Conservation (phyloP, 805 yeast genomes). For the Suhomyces sp. region DNA sequence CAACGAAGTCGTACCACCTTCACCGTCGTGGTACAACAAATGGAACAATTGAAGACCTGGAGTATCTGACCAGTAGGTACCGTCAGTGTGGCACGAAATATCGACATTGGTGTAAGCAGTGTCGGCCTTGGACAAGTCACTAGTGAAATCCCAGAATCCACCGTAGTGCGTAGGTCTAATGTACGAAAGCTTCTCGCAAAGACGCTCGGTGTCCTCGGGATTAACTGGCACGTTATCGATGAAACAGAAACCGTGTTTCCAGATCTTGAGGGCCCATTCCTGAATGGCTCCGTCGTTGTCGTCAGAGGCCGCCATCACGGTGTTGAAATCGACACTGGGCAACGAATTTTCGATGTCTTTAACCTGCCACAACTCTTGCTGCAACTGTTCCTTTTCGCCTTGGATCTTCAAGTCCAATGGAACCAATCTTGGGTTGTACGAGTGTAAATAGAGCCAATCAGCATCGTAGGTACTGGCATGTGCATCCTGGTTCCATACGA, state of each 20-base stretch:
- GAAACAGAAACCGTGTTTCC: constrained; percentile 59
- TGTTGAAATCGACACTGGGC: constrained; percentile 49
- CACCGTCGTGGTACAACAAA: constrained; percentile 58
- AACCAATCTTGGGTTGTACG: constrained; percentile 51
- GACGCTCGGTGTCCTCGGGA: constrained; percentile 55
- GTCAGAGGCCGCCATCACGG: constrained; percentile 38
- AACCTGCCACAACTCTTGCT: constrained; percentile 44
- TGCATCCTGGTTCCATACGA: constrained; percentile 38
- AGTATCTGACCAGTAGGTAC: constrained; percentile 71
- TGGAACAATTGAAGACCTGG: constrained; percentile 73
- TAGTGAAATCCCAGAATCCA: constrained; percentile 78
- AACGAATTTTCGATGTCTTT: constrained; percentile 34
- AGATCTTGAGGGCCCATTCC: constrained; percentile 54
- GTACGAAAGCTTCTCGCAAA: constrained; percentile 56
- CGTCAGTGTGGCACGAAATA: constrained; percentile 66
- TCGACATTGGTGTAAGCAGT: constrained; percentile 71
- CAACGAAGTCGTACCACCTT: constrained; percentile 65
- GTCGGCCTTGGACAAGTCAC: constrained; percentile 63
- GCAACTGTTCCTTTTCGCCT: constrained; percentile 28
- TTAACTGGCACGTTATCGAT: constrained; percentile 59
- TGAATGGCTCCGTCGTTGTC: constrained; percentile 40
- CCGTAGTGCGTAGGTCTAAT: constrained; percentile 72
- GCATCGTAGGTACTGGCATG: constrained; percentile 38
- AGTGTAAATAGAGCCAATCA: constrained; percentile 47
- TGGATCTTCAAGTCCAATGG: constrained; percentile 23